These are phyloP conservation scores for Alternaria tenuissima DNA, from an alignment of 2,329 filamentous ascomycete genomes.

Conservation along the genomic window DNA sequence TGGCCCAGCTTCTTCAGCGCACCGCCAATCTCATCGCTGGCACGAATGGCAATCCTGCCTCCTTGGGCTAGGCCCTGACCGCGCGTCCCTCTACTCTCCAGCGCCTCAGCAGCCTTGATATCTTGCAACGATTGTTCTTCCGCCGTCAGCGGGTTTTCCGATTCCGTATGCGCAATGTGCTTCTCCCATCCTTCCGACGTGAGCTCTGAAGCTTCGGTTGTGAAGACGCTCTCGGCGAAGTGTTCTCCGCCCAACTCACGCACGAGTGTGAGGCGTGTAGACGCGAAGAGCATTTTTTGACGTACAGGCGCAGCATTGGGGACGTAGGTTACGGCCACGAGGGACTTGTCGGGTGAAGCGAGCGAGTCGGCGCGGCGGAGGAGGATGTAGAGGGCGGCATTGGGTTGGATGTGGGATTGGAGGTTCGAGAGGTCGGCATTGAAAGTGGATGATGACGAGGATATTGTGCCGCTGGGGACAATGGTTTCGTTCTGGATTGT, in stretches of 20 bases:
- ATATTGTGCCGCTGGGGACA: slow-evolving; percentile 65
- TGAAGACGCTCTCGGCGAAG: slow-evolving; percentile 79
- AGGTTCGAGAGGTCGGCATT: slow-evolving; percentile 70
- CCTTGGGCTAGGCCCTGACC: slow-evolving; percentile 52
- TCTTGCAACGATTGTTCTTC: slow-evolving; percentile 76
- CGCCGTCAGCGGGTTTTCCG: slow-evolving; percentile 75
- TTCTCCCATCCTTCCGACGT: slow-evolving; percentile 73
- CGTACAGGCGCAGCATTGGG: slow-evolving; percentile 80
- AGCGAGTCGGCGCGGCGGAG: slow-evolving; percentile 70
- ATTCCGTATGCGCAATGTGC: slow-evolving; percentile 71
- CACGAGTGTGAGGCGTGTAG: slow-evolving; percentile 76
- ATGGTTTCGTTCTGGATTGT: slow-evolving; percentile 74
- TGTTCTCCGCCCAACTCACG: slow-evolving; percentile 80
- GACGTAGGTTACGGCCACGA: slow-evolving; percentile 79
- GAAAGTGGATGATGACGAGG: slow-evolving; percentile 64
- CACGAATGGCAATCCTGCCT: slow-evolving; percentile 58
- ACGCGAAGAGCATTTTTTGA: slow-evolving; percentile 87
- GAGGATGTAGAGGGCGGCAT: slow-evolving; percentile 76
- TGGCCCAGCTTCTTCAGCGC: slow-evolving; percentile 68
- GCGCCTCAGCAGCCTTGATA: slow-evolving; percentile 77
- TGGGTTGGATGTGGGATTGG: slow-evolving; percentile 68
- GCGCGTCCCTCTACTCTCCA: slow-evolving; percentile 74
- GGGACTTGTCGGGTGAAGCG: slow-evolving; percentile 48
- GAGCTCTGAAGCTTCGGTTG: slow-evolving; percentile 74
- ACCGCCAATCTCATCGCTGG: slow-evolving; percentile 69